These are phyloP conservation scores for Gryganskiella cystojenkinii DNA, from an alignment of 192 early-diverging fungal genomes.

Conservation along the genomic window DNA sequence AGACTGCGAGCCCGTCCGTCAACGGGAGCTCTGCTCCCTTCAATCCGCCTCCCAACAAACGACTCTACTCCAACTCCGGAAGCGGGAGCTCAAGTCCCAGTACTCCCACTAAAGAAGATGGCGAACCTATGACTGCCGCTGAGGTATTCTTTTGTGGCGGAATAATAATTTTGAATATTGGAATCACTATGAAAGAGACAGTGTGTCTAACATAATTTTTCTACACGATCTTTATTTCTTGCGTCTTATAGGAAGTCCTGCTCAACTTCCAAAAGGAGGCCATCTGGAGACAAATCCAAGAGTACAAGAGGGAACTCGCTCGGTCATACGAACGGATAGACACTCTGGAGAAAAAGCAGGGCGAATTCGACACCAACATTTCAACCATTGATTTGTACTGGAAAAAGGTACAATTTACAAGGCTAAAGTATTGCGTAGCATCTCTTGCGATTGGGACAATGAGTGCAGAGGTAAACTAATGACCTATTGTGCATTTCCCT, in stretches of 20 bases:
- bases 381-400: slow-evolving; percentile 57
- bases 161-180: not conserved
- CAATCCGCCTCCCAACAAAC: slow-evolving; percentile 27
- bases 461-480: too few species aligned
- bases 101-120: slow-evolving; percentile 12
- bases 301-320: slow-evolving; percentile 68
- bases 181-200: too few species aligned
- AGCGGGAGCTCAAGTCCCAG: slow-evolving; percentile 29
- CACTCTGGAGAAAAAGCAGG: slow-evolving; percentile 59
- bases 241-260: slow-evolving; percentile 16
- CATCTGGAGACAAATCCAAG: slow-evolving; percentile 74
- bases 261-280: slow-evolving; percentile 72
- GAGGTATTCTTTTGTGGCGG: slow-evolving; percentile 14
- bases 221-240: too few species aligned
- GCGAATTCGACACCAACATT: slow-evolving; percentile 54
- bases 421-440: too few species aligned
- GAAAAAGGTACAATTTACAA: slow-evolving; percentile 50
- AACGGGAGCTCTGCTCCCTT: slow-evolving; percentile 15
- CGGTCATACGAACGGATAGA: slow-evolving; percentile 56
- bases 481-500: too few species aligned
- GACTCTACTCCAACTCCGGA: slow-evolving; percentile 25
- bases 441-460: too few species aligned
- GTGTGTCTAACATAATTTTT: too few species aligned
- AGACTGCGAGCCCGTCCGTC: not conserved
- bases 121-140: slow-evolving; percentile 34